phyloP scores from a whole-genome alignment of 148 eudicot genomes.

The Amaranthus cruentus region DNA sequence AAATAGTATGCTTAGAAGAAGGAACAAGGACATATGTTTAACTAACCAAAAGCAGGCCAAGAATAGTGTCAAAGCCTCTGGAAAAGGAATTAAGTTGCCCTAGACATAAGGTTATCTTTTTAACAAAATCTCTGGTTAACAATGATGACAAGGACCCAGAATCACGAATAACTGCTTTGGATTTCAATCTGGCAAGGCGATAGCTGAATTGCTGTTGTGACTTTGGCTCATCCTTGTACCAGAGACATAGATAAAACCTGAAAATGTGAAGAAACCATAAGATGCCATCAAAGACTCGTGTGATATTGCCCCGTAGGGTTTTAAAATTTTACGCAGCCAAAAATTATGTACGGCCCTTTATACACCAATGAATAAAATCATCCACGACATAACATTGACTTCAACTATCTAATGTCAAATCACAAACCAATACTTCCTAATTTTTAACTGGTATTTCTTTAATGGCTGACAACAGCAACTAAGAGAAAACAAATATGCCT shows the following conservation, averaged over 20 bases:
- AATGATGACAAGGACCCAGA: constrained; percentile 52
- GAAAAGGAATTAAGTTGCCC: constrained; percentile 86
- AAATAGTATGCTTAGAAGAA: not conserved
- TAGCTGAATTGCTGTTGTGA: constrained; percentile 46
- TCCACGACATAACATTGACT: no score
- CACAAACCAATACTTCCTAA: no score
- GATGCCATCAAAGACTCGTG: not conserved
- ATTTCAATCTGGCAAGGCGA: constrained; percentile 68
- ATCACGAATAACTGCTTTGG: constrained; percentile 67
- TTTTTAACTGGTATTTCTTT: no score
- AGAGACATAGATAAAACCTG: constrained; percentile 94
- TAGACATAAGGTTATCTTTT: constrained; percentile 64
- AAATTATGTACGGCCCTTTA: no score
- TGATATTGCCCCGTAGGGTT: no score
- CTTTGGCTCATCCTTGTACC: constrained; percentile 89
- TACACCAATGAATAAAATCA: no score
- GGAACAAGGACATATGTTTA: constrained; percentile 8
- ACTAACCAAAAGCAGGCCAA: constrained; percentile 87
- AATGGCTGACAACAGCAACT: no score
- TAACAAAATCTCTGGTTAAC: constrained; percentile 65
- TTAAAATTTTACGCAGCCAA: no score
- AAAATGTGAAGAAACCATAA: constrained; percentile 15
- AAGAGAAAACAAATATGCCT: no score
- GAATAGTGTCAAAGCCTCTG: constrained; percentile 95
- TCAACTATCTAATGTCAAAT: no score